Conservation (phyloP, 1,139 yeast genomes). For the Diutina siamensis region DNA sequence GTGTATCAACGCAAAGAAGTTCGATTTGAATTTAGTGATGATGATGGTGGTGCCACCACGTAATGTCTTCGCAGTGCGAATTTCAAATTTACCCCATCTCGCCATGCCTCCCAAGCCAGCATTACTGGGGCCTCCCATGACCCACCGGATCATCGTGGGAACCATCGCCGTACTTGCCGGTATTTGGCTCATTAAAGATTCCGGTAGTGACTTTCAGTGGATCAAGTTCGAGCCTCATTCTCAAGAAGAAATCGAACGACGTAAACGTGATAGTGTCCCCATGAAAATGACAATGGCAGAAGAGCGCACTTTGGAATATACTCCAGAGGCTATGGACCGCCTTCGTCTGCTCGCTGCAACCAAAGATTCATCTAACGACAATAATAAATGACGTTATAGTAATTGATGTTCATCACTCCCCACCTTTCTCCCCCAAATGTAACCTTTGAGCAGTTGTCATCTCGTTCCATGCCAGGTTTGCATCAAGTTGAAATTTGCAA, state of each 20-base stretch:
- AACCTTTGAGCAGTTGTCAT: no score
- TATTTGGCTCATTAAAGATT: slow-evolving; percentile 20
- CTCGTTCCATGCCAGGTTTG: no score
- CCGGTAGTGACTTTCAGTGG: slow-evolving; percentile 31
- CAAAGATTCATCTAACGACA: background rate
- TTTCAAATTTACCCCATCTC: background rate
- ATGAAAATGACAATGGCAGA: slow-evolving; percentile 23
- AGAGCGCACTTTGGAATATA: slow-evolving; percentile 28
- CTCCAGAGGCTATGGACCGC: slow-evolving; percentile 30
- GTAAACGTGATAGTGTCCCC: slow-evolving; percentile 24
- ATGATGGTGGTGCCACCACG: background rate
- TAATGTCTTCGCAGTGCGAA: background rate
- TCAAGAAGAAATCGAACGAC: slow-evolving; percentile 28
- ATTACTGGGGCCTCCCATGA: slow-evolving; percentile 25
- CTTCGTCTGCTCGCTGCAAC: background rate
- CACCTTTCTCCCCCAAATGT: no score
- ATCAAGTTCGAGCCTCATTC: slow-evolving; percentile 28
- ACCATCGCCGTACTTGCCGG: slow-evolving; percentile 27
- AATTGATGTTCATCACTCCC: background rate
- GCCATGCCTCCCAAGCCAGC: slow-evolving; percentile 7
- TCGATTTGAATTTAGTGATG: slow-evolving; percentile 16
- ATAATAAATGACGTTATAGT: no score
- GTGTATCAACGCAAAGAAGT: slow-evolving; percentile 48
- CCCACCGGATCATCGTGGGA: slow-evolving; percentile 25
- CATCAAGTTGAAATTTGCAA: no score